Base-by-base conservation (phyloP, 116 monocot genomes). In the Iris pallida region DNA sequence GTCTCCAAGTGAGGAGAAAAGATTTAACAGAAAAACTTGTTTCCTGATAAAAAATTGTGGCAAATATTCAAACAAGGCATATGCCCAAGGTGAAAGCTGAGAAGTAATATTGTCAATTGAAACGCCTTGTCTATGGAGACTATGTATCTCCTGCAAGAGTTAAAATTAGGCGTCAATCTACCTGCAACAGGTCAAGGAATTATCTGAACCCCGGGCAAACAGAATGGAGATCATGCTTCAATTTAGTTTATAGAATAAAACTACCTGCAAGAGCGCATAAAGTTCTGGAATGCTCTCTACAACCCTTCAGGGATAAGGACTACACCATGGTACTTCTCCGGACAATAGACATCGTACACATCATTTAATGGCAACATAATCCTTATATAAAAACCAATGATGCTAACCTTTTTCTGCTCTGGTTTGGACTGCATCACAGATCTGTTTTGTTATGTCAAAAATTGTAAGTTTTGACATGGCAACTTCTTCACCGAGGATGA, bases 281-380 rank as follows among this genome's bases (percentile, higher is more conserved):
- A 85, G 45, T 81, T 85, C 85, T 63, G 85, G 85, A 68, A 85
- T 80, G 52, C 85, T 71, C 64, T 85, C 85, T 66, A 85, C 63
- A 15, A 85, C 18, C 85, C 85, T 56, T 85, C 85, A 42, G 85
- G 85, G 45, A 85, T 72, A 18, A 85, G 73, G 20, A 85, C 71
- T 45, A 85, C 85, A 4, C 85, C 85, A 68, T 85, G 81, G 66
- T 80, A 55, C 68, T 85, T 80, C 19, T 70, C 85, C 81, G 64
- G 30, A 67, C 30, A 13, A 54, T 12, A 49, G 53, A 53, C 41
- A 52, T 42, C 52, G 30, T 6, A 42, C 47, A 47, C 16, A 63
- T 17, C 6, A 63, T 13, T 46, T 16, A 63, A 63, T 63, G 46
- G 20, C 18, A 5, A 57, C 20, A n/a, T n/a, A n/a, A n/a, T n/a